Evolutionary conservation across 176 grass and related monocot species (phyloP).

Genomic region (Eragrostis nindensis): DNA sequence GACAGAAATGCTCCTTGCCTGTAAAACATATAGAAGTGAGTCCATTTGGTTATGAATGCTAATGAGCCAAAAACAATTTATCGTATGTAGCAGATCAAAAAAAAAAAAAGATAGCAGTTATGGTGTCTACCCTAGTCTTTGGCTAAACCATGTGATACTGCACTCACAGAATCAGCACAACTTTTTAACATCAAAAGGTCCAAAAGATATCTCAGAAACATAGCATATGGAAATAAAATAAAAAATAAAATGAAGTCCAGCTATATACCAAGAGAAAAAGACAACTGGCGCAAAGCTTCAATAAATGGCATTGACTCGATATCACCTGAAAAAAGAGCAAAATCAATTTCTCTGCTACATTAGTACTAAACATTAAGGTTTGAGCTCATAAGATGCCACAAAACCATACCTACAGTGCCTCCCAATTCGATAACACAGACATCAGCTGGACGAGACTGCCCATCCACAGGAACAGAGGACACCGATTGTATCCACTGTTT

Average conservation of each 20-base stretch:
- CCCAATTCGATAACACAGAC: conserved; percentile 97
- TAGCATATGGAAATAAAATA: not conserved
- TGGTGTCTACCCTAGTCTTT: conserved; percentile 25
- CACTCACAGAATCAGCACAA: conserved; percentile 4
- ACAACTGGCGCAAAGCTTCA: conserved; percentile 94
- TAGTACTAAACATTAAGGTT: conserved; percentile 8
- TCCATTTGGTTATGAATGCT: conserved; percentile 3
- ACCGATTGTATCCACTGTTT: conserved; percentile 94
- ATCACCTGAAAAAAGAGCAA: conserved; percentile 72
- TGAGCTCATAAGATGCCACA: not conserved
- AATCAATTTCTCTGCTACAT: conserved; percentile 13
- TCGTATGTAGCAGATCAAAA: not conserved
- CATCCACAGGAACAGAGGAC: conserved; percentile 86
- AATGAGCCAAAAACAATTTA: not conserved
- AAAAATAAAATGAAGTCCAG: conserved; percentile 11
- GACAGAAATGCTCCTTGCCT: conserved; percentile 98
- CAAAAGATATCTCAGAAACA: conserved; percentile 12
- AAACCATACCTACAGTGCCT: conserved; percentile 88
- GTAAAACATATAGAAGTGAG: conserved; percentile 39
- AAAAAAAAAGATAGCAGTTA: too few relatives aligned
- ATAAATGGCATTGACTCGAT: conserved; percentile 99
- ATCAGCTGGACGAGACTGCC: conserved; percentile 72
- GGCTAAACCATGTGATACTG: not conserved
- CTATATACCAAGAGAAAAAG: conserved; percentile 97
- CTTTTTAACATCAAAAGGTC: not conserved